Evolutionary conservation across 352 stramenopile species (phyloP), one percentile per base, ranked within the genome.

Genomic region (Phytophthora cactorum): DNA sequence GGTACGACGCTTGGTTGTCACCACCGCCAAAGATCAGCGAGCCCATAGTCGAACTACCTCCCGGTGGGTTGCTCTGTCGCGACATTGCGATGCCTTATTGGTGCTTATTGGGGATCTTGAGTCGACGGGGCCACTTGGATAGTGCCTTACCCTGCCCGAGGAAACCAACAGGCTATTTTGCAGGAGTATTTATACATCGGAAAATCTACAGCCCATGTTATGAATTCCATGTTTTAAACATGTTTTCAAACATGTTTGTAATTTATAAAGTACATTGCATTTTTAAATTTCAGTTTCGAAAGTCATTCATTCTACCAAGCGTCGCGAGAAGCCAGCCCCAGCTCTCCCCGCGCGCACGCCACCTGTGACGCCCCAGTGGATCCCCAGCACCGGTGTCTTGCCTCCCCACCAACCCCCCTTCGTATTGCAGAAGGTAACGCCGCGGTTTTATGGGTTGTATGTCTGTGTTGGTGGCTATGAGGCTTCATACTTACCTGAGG

Each of bases 11-110:
- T 31, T 77, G 63, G 39, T 76, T 68, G 52, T 68, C 27, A 17
- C 58, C 72, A 38, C 78, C 22, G 5, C 52, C 78, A 43, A 74
- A 88, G 62, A 88, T 78, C 43, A 88, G 54, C 17, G 79, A 84
- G 43, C 79, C 79, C 47, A 86, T 66, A 31, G 72, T 81, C 7
- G 79, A 88, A 14, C 59, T 52, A 1, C 76, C 77, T 29, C 72
- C 82, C 0, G 82, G 81, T n/a, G 81, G 78, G 22, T 89, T 81
- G 54, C 72, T 58, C 36, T 56, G 44, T 41, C 63, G 51, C 38
- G 62, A 63, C 67, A 75, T 75, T 12, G n/a, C 39, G 46, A 22
- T 45, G 45, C 5, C 22, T 22, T 32, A 22, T 54, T n/a, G 11
- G 10, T 46, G 38, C 1, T 59, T 36, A 50, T 5, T 45, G 39